Conservation (phyloP, 768 basidiomycete genomes). For the Xerocomus brunneocitrinus region DNA sequence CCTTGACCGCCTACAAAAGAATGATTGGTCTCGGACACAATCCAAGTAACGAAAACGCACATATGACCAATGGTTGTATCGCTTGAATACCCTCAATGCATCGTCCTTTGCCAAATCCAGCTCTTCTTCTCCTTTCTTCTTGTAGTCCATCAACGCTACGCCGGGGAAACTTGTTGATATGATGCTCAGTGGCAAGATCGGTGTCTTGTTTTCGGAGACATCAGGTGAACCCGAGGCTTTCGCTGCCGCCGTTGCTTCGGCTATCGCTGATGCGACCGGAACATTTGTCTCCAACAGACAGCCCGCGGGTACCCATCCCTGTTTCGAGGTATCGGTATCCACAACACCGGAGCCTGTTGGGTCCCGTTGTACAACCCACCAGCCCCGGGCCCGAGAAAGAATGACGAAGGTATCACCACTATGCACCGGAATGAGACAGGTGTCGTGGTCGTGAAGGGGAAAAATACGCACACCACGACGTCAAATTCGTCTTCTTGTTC, state of each 20-base stretch:
- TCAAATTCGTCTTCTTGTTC: constrained; percentile 99
- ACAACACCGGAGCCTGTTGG: constrained; percentile 78
- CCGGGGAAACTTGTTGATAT: constrained; percentile 98
- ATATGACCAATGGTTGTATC: constrained; percentile 98
- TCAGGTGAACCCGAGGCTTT: constrained; percentile 40
- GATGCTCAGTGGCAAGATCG: constrained; percentile 86
- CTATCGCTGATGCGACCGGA: constrained; percentile 83
- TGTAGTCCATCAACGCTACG: constrained; percentile 93
- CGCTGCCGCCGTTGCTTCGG: constrained; percentile 70
- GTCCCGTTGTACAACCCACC: constrained; percentile 99
- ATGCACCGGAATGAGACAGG: constrained; percentile 6
- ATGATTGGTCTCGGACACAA: constrained; percentile 2
- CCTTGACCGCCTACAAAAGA: constrained; percentile 74
- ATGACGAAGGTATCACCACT: constrained; percentile 95
- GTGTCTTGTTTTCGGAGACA: constrained; percentile 51
- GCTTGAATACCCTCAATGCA: constrained; percentile 86
- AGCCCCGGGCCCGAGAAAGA: constrained; percentile 89
- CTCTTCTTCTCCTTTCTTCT: constrained; percentile 91
- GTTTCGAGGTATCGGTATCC: constrained; percentile 70
- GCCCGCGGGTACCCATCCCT: constrained; percentile 97
- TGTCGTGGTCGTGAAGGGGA: not conserved
- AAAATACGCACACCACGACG: constrained; percentile 77
- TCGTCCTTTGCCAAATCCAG: constrained; percentile 87
- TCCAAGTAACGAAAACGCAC: constrained; percentile 38
- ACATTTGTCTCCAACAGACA: constrained; percentile 91